phyloP scores from a whole-genome alignment of 805 yeast genomes.

The Yamadazyma sp. region DNA sequence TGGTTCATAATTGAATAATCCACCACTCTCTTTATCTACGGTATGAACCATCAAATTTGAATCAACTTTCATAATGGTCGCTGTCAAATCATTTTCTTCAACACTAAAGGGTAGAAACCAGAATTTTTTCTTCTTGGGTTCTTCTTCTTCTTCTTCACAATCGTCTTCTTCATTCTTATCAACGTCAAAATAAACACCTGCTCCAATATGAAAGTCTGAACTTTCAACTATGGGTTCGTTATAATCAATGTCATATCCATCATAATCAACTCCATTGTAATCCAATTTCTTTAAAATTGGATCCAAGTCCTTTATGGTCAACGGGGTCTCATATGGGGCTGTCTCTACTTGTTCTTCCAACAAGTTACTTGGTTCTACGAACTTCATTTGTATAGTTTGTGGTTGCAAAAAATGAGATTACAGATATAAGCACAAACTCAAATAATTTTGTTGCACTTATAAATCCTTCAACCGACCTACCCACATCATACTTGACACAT shows the following conservation, averaged over 20 bases:
- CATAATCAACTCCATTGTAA: background rate
- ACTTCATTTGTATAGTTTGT: constrained; percentile 2
- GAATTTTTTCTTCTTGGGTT: constrained; percentile 12
- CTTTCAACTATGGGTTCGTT: background rate
- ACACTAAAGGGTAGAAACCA: constrained; percentile 17
- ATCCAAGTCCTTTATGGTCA: background rate
- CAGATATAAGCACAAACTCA: too few relatives aligned
- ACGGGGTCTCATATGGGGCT: background rate
- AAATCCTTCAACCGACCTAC: too few relatives aligned
- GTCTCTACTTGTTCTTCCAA: constrained; percentile 4
- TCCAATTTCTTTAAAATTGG: background rate
- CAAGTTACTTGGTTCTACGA: constrained; percentile 4
- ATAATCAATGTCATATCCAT: constrained; percentile 1
- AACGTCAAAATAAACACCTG: constrained; percentile 18
- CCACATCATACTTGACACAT: too few relatives aligned
- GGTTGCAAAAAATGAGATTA: constrained; percentile 10
- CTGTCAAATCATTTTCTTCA: background rate
- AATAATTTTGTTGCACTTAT: too few relatives aligned
- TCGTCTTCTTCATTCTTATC: constrained; percentile 10
- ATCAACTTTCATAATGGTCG: constrained; percentile 3
- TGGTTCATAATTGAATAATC: constrained; percentile 2
- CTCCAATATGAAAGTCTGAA: constrained; percentile 13
- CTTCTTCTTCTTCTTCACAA: constrained; percentile 12
- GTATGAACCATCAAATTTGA: constrained; percentile 11
- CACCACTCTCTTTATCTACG: constrained; percentile 5